phyloP scores from a whole-genome alignment of 768 basidiomycete species.

The Strobilomyces confusus region DNA sequence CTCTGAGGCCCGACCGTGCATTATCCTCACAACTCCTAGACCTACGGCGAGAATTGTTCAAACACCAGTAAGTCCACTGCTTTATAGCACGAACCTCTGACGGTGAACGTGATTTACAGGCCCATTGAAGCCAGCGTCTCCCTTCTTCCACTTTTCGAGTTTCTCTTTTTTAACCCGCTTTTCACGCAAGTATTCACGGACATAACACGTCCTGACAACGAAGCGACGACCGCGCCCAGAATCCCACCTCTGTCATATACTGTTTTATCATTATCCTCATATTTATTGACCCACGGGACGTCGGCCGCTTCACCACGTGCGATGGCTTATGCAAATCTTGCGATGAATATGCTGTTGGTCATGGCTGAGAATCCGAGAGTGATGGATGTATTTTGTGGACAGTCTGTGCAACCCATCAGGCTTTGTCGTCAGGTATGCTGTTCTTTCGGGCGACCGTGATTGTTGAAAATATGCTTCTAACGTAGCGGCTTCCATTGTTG shows the following conservation, averaged over 20 bases:
- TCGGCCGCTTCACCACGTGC: slow-evolving; percentile 56
- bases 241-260: slow-evolving; percentile 42
- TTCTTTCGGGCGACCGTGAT: not conserved
- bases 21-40: slow-evolving; percentile 44
- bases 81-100: not conserved
- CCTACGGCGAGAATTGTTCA: slow-evolving; percentile 52
- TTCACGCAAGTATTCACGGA: slow-evolving; percentile 49
- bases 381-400: slow-evolving; percentile 44
- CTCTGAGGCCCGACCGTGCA: slow-evolving; percentile 53
- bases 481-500: slow-evolving; percentile 50
- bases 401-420: slow-evolving; percentile 40
- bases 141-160: slow-evolving; percentile 60
- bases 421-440: slow-evolving; percentile 59
- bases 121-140: slow-evolving; percentile 59
- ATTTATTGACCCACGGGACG: slow-evolving; percentile 64
- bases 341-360: slow-evolving; percentile 49
- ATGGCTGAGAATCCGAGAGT: slow-evolving; percentile 48
- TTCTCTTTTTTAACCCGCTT: slow-evolving; percentile 45
- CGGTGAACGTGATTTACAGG: slow-evolving; percentile 32
- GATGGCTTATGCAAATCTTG: slow-evolving; percentile 57
- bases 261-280: slow-evolving; percentile 57
- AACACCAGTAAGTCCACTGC: slow-evolving; percentile 43
- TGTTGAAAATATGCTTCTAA: slow-evolving; percentile 1
- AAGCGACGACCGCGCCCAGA: slow-evolving; percentile 16
- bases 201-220: slow-evolving; percentile 27